Evolutionary conservation across 768 basidiomycete species (phyloP).

Genomic region (Clitopilus passeckerianus): DNA sequence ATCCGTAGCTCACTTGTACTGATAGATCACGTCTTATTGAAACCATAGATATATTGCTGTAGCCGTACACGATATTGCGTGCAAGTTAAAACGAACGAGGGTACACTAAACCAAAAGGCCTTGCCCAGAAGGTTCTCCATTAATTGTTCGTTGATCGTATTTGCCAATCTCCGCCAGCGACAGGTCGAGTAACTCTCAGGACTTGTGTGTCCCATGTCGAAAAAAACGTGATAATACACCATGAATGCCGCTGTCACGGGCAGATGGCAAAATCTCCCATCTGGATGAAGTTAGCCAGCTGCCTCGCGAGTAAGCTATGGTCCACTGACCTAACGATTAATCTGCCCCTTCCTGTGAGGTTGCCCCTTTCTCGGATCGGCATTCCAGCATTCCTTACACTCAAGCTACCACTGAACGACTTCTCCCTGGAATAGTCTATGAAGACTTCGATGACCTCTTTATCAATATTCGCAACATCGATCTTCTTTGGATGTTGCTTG

Average conservation of each 20-base stretch:
- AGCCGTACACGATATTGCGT: neutral
- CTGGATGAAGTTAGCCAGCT: conserved; percentile 13
- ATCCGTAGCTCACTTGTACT: neutral
- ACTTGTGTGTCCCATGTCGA: neutral
- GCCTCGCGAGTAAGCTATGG: neutral
- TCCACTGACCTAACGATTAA: conserved; percentile 53
- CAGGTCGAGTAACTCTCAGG: neutral
- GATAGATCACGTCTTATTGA: neutral
- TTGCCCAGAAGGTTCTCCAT: neutral
- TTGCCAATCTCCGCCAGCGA: neutral
- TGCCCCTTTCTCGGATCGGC: conserved; percentile 51
- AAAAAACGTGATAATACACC: conserved; percentile 25
- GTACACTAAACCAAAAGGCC: neutral
- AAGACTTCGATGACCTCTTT: conserved; percentile 45
- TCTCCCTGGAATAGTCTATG: conserved; percentile 51
- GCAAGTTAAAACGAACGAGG: neutral
- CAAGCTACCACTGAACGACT: conserved; percentile 42
- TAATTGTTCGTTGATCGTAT: no score
- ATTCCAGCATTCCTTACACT: conserved; percentile 62
- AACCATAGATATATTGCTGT: neutral
- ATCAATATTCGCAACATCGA: conserved; percentile 53
- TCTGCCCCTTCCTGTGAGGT: conserved; percentile 53
- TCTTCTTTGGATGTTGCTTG: conserved; percentile 39
- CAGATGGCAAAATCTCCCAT: conserved; percentile 34
- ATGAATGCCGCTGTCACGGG: conserved; percentile 15